These are phyloP conservation scores for Eremochloa ophiuroides DNA, from an alignment of 176 grass and related monocot genomes.

Conservation along the genomic window DNA sequence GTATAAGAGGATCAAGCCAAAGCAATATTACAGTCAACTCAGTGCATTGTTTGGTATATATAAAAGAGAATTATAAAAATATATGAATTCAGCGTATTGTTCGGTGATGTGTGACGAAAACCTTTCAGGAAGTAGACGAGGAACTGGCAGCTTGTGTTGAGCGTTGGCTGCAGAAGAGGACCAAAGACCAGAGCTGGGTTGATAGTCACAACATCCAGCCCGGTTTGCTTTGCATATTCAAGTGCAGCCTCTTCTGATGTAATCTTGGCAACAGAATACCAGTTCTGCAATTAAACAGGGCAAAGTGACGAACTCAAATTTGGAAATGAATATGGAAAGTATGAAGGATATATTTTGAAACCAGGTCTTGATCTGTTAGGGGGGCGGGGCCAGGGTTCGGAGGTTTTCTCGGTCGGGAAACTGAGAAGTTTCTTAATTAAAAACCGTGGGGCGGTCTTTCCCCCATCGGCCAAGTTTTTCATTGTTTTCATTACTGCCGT, in stretches of 20 bases:
- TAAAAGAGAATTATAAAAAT: not conserved
- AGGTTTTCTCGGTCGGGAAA: too few species aligned
- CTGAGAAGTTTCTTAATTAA: too few species aligned
- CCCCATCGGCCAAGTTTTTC: too few species aligned
- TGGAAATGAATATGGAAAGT: not conserved
- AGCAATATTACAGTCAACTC: not conserved
- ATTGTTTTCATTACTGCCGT: too few species aligned
- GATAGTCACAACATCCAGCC: slow-evolving; percentile 32
- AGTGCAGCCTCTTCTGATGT: slow-evolving; percentile 32
- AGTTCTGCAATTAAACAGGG: slow-evolving; percentile 7
- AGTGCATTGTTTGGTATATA: too few species aligned
- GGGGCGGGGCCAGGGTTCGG: too few species aligned
- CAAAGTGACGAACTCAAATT: not conserved
- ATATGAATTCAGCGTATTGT: not conserved
- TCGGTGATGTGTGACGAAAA: not conserved
- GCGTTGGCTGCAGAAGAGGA: slow-evolving; percentile 32
- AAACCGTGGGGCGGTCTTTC: too few species aligned
- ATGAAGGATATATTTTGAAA: too few species aligned
- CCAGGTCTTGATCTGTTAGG: too few species aligned
- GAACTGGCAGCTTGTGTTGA: slow-evolving; percentile 30
- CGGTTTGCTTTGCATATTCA: slow-evolving; percentile 19
- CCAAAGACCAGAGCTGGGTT: slow-evolving; percentile 26
- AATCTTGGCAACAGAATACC: slow-evolving; percentile 44
- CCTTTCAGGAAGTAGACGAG: slow-evolving; percentile 38
- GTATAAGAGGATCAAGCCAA: not conserved